phyloP scores from a whole-genome alignment of 768 basidiomycete species.

The Boletus vermiculosoides region DNA sequence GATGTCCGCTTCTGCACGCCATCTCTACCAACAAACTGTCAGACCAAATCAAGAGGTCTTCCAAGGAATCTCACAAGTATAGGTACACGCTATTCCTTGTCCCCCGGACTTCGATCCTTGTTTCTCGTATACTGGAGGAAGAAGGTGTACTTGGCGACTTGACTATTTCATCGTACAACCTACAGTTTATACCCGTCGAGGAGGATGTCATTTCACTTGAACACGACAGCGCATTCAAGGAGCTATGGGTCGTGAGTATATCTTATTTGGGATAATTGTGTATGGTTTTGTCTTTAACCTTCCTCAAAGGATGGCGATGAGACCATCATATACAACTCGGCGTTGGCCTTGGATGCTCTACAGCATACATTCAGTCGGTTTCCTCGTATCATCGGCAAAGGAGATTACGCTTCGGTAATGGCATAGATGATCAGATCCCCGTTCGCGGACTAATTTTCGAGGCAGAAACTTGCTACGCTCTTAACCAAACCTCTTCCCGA shows the following conservation, averaged over 20 bases:
- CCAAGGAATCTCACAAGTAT: constrained; percentile 68
- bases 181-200: constrained; percentile 92
- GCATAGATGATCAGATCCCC: neutral
- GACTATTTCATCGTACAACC: constrained; percentile 79
- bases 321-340: constrained; percentile 84
- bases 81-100: constrained; percentile 86
- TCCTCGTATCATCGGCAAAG: constrained; percentile 91
- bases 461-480: constrained; percentile 73
- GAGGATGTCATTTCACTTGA: constrained; percentile 93
- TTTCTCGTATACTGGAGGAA: constrained; percentile 85
- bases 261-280: neutral
- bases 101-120: constrained; percentile 83
- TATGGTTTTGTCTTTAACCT: neutral
- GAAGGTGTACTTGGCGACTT: constrained; percentile 98
- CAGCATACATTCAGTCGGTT: constrained; percentile 86
- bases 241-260: constrained; percentile 81
- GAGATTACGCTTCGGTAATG: constrained; percentile 76
- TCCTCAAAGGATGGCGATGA: constrained; percentile 83
- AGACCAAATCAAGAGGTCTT: constrained; percentile 92
- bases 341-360: constrained; percentile 78
- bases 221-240: constrained; percentile 78
- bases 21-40: constrained; percentile 25
- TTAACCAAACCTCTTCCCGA: constrained; percentile 59
- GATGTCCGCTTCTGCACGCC: constrained; percentile 6
- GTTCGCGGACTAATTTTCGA: constrained; percentile 12